These are phyloP conservation scores for Amphichorda felina DNA, from an alignment of 2,329 filamentous ascomycete species.

Conservation along the genomic window DNA sequence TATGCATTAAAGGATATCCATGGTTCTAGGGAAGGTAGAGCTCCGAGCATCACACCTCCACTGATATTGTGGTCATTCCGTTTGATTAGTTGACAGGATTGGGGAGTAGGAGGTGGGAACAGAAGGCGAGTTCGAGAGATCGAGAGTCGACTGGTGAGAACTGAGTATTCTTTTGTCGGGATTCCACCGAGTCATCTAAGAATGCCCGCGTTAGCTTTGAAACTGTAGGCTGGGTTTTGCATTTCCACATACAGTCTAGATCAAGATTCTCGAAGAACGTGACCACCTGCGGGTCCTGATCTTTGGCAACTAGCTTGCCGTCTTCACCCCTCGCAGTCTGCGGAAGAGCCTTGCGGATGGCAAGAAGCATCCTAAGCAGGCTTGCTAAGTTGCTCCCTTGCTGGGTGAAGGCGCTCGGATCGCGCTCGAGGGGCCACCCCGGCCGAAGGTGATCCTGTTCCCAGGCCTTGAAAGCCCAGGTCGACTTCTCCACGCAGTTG, in stretches of 20 bases:
- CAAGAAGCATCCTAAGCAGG: conserved; percentile 47
- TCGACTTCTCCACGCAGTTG: conserved; percentile 56
- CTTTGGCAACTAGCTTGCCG: conserved; percentile 34
- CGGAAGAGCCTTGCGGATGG: conserved; percentile 48
- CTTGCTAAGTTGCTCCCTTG: conserved; percentile 48
- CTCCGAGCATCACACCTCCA: too few relatives aligned
- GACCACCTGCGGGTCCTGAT: conserved; percentile 30
- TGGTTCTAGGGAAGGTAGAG: neutral
- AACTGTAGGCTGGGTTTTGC: too few relatives aligned
- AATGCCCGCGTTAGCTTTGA: too few relatives aligned
- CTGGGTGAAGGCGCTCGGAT: conserved; percentile 42
- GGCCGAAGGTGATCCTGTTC: conserved; percentile 47
- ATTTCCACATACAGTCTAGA: conserved; percentile 43
- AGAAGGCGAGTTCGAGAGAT: conserved; percentile 37
- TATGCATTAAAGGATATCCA: conserved; percentile 2
- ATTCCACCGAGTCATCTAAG: conserved; percentile 17
- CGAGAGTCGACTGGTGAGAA: conserved; percentile 38
- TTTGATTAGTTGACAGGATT: too few relatives aligned
- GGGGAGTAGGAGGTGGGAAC: conserved; percentile 32
- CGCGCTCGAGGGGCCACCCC: conserved; percentile 48
- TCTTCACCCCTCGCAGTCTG: conserved; percentile 32
- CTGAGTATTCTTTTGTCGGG: conserved; percentile 36
- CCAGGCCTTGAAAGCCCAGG: conserved; percentile 58
- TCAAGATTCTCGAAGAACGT: conserved; percentile 44
- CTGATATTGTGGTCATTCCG: too few relatives aligned